Conservation (phyloP, 1,284 basidiomycete species). For the Malassezia slooffiae region DNA sequence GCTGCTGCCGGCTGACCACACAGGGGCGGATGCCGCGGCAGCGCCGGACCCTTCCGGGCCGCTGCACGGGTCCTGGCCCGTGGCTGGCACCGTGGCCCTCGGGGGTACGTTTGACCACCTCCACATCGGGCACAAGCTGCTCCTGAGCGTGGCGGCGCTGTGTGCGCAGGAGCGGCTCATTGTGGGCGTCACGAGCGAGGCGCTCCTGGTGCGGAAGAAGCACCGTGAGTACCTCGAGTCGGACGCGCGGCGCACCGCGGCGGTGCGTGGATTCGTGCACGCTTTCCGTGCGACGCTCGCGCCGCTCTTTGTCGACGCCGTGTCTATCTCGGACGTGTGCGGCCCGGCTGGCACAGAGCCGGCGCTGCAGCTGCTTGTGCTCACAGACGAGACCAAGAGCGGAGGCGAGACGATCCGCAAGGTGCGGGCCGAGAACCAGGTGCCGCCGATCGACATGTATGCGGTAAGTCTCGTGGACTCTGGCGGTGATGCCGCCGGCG, state of each 20-base stretch:
- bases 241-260: conserved; percentile 48
- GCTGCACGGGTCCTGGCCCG: background rate
- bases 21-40: too few relatives aligned
- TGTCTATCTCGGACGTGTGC: conserved; percentile 33
- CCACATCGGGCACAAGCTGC: conserved; percentile 92
- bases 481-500: conserved; percentile 28
- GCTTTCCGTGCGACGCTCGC: conserved; percentile 18
- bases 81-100: conserved; percentile 42
- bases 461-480: conserved; percentile 36
- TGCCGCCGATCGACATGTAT: conserved; percentile 23
- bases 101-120: conserved; percentile 93
- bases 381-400: conserved; percentile 39
- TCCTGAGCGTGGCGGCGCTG: conserved; percentile 80
- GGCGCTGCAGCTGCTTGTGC: conserved; percentile 29
- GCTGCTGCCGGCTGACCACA: too few relatives aligned
- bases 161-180: conserved; percentile 69
- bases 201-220: conserved; percentile 63
- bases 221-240: conserved; percentile 62
- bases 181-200: conserved; percentile 70
- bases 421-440: conserved; percentile 22
- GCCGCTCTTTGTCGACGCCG: conserved; percentile 21
- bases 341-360: conserved; percentile 39
- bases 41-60: background rate
- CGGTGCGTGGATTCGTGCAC: conserved; percentile 32
- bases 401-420: conserved; percentile 33